A percentile compares a stretch with the other conserved stretches of the same genome.
These are phyloP conservation scores for Colletotrichum sp. DNA, from an alignment of 2,329 filamentous ascomycete genomes.

Conservation along the genomic window DNA sequence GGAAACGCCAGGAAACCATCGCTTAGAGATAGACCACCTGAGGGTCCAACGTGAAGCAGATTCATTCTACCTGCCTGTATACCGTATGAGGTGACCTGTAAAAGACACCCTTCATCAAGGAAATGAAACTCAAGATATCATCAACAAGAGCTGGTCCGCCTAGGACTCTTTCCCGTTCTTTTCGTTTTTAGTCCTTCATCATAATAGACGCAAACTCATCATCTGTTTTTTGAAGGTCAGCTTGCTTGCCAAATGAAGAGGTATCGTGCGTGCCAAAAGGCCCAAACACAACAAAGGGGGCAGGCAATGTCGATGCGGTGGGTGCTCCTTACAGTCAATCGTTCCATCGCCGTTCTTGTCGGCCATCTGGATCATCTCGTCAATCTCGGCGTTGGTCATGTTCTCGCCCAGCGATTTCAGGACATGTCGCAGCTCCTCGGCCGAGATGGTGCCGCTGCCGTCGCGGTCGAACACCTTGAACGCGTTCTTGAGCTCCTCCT, in stretches of 20 bases:
- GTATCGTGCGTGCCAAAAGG: neutral
- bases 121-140: neutral
- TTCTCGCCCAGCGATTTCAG: constrained; percentile 94
- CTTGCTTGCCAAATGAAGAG: neutral
- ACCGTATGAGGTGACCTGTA: neutral
- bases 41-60: neutral
- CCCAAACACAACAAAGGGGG: neutral
- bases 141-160: neutral
- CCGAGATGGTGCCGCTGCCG: constrained; percentile 91
- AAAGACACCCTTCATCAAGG: neutral
- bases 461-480: constrained; percentile 92
- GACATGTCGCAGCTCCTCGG: constrained; percentile 85
- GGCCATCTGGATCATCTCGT: constrained; percentile 92
- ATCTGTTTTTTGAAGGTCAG: constrained; percentile 54
- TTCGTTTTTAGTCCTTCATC: constrained; percentile 84
- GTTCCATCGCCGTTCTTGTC: constrained; percentile 89
- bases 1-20: neutral
- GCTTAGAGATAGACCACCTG: neutral
- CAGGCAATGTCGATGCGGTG: neutral
- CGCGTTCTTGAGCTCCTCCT: constrained; percentile 87
- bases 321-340: constrained; percentile 74
- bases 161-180: neutral
- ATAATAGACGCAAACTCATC: constrained; percentile 94
- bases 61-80: neutral
- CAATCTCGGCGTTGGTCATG: constrained; percentile 87